Evolutionary conservation across 139 green algal species (phyloP).

Genomic region (Micractinium conductrix): DNA sequence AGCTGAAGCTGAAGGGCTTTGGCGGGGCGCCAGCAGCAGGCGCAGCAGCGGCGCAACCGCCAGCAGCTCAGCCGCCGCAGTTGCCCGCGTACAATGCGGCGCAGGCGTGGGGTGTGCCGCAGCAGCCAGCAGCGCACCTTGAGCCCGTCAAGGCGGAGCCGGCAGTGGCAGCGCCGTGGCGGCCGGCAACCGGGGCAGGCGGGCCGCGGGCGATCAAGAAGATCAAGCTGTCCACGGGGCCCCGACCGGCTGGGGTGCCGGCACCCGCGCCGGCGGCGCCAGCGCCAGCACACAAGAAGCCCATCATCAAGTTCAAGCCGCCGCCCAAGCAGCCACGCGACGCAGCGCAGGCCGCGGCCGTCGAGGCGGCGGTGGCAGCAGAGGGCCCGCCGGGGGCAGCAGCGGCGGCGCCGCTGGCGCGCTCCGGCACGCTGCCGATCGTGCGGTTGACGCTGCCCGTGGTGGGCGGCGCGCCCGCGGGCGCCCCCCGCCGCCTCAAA

Average conservation of each 20-base stretch:
- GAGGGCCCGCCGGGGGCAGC: neutral
- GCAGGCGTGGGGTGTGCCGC: neutral
- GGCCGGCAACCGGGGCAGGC: neutral
- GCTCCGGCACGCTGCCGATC: slow-evolving; percentile 16
- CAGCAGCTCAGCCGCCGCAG: slow-evolving; percentile 13
- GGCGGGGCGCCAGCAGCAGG: neutral
- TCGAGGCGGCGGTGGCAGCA: neutral
- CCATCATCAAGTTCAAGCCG: slow-evolving; percentile 36
- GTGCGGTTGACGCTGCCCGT: slow-evolving; percentile 27
- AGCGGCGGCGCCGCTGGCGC: neutral
- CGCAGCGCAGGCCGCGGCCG: neutral
- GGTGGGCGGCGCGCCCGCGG: neutral
- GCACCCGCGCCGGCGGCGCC: neutral
- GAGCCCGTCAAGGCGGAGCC: neutral
- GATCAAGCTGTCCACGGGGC: slow-evolving; percentile 24
- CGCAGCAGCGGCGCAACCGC: neutral
- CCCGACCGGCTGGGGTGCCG: neutral
- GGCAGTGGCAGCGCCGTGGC: neutral
- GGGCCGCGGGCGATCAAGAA: neutral
- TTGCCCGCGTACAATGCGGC: neutral
- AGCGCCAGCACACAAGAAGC: neutral
- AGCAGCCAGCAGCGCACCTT: neutral
- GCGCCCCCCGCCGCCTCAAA: neutral
- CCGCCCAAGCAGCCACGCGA: slow-evolving; percentile 29
- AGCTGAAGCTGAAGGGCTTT: slow-evolving; percentile 28